phyloP scores from a whole-genome alignment of 306 rosid genomes.

The Rosa chinensis region DNA sequence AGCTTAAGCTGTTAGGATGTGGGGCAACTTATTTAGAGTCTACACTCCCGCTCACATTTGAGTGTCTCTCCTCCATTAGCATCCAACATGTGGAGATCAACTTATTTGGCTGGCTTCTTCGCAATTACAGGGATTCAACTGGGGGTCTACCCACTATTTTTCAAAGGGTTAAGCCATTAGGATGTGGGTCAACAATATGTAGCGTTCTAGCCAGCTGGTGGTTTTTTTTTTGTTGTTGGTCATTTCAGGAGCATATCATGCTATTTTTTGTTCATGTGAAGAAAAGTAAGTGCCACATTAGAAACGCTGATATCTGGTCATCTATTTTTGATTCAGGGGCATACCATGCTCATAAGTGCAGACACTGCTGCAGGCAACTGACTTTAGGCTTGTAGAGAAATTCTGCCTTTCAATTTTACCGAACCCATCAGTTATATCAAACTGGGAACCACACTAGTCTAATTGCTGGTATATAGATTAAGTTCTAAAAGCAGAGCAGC shows the following conservation, averaged over 20 bases:
- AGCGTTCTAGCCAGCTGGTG: not conserved
- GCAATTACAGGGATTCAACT: not conserved
- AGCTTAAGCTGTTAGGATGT: not conserved
- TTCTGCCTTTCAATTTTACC: not conserved
- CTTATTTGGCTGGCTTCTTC: not conserved
- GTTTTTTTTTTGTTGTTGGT: not conserved
- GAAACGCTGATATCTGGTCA: not conserved
- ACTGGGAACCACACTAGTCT: not conserved
- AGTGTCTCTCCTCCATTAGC: not conserved
- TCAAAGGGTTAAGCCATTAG: not conserved
- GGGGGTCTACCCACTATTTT: not conserved
- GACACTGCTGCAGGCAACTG: not conserved
- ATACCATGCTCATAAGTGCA: not conserved
- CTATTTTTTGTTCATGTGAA: not conserved
- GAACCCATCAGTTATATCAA: not conserved
- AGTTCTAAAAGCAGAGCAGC: not conserved
- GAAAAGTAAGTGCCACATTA: not conserved
- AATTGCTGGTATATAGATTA: not conserved
- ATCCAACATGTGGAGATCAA: not conserved
- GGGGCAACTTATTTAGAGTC: not conserved
- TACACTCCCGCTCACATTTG: not conserved
- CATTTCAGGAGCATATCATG: not conserved
- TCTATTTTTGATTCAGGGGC: not conserved
- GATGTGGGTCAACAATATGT: not conserved
- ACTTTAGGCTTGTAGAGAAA: not conserved